Evolutionary conservation across 164 flowering plant species (phyloP).

Genomic region (Umbilicus rupestris): DNA sequence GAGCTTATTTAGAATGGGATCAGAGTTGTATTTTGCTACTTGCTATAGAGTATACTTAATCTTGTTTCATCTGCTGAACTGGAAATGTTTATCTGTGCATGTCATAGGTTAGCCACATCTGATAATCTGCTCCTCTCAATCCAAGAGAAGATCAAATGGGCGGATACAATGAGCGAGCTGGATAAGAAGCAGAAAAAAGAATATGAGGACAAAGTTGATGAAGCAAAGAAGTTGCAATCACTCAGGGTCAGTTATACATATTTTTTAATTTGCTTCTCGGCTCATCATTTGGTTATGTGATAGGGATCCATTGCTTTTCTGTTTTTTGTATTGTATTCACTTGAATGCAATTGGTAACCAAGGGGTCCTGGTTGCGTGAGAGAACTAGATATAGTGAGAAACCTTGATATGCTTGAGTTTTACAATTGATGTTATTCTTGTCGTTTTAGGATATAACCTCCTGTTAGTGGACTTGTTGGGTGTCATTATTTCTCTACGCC

Average conservation of each 20-base stretch:
- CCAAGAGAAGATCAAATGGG: constrained; percentile 97
- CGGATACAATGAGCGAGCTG: constrained; percentile 70
- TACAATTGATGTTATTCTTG: background rate
- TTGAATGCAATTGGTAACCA: background rate
- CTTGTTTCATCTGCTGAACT: background rate
- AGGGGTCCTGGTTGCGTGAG: background rate
- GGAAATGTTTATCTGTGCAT: background rate
- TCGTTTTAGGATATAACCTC: too few species aligned
- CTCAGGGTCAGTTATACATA: constrained; percentile 66
- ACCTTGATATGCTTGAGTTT: background rate
- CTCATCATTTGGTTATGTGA: background rate
- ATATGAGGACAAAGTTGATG: constrained; percentile 64
- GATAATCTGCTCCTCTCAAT: constrained; percentile 72
- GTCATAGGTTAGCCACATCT: constrained; percentile 67
- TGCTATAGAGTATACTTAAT: background rate
- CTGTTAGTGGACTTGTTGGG: too few species aligned
- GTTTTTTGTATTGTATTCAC: too few species aligned
- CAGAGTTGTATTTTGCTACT: background rate
- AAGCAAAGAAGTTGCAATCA: constrained; percentile 58
- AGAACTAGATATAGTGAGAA: background rate
- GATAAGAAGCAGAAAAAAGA: constrained; percentile 76
- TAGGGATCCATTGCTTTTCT: background rate
- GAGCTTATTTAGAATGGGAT: background rate
- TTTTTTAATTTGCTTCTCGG: constrained; percentile 4
- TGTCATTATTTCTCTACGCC: background rate